These are phyloP conservation scores for Alternaria conjuncta DNA, from an alignment of 2,329 filamentous ascomycete genomes.

Conservation along the genomic window DNA sequence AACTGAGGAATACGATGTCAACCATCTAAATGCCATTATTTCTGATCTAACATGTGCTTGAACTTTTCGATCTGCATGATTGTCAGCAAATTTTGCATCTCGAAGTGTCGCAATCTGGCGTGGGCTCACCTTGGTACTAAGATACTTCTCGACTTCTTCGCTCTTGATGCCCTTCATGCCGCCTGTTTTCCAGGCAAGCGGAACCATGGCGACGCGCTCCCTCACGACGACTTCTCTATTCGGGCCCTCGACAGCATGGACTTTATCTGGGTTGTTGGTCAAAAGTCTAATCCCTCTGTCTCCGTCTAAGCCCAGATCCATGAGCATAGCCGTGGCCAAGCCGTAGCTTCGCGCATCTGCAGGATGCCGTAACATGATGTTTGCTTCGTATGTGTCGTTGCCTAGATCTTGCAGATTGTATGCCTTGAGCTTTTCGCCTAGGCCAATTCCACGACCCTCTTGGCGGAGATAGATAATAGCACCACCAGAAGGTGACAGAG, in stretches of 20 bases:
- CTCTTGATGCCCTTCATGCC: conserved; percentile 81
- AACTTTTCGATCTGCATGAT: conserved; percentile 57
- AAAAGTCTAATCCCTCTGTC: conserved; percentile 78
- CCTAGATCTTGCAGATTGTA: conserved; percentile 98
- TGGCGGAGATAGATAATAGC: conserved; percentile 96
- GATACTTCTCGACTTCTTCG: conserved; percentile 88
- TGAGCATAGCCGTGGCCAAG: conserved; percentile 91
- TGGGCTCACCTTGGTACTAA: conserved; percentile 83
- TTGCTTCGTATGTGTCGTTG: conserved; percentile 97
- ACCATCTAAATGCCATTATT: conserved; percentile 3
- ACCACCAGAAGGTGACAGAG: conserved; percentile 69
- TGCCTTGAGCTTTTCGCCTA: conserved; percentile 95
- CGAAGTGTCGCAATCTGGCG: conserved; percentile 8
- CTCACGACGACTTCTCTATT: conserved; percentile 85
- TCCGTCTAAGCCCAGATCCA: conserved; percentile 76
- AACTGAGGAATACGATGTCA: not conserved
- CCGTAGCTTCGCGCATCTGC: conserved; percentile 95
- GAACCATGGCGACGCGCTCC: conserved; percentile 94
- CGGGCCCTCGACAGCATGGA: conserved; percentile 90
- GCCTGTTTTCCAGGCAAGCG: conserved; percentile 85
- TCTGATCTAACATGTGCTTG: conserved; percentile 56
- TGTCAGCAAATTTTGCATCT: conserved; percentile 15
- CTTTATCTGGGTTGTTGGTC: conserved; percentile 98
- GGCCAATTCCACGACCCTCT: conserved; percentile 92
- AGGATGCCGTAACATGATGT: conserved; percentile 86